Base-by-base conservation (phyloP, 768 basidiomycete genomes). In the Podaxis sp. region DNA sequence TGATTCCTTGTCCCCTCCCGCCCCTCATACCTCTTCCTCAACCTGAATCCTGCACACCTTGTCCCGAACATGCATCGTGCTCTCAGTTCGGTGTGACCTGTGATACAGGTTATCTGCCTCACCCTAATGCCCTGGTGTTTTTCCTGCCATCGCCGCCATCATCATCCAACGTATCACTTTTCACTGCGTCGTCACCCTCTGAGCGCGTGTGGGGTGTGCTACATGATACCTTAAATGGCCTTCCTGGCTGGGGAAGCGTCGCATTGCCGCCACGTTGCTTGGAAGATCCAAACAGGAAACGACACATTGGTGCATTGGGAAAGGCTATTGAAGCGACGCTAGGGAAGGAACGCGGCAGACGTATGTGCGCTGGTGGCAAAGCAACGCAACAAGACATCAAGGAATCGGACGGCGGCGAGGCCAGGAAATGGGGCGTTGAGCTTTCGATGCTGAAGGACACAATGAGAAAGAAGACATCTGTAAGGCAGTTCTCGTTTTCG, bases 231-330 rank as follows among this genome's bases (percentile, higher is more conserved):
- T 74, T 85, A 51, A 82, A 94, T 74, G 93, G 93, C 33, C 71
- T 93, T 54, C 93, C 92, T 22, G 84, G 86, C 36, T 74, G 92
- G 24, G 90, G 92, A n/a, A 84, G 89, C 64, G 81, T 94, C 44
- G 90, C 87, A 22, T 79, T 95, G 57, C 86, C 92, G 26, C 89
- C 90, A 44, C 80, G 84, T 52, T 95, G 93, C 70, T 76, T 87
- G 54, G 88, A 89, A 76, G 92, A 95, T 75, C 90, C 90, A 59
- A 84, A 78, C 70, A 79, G 92, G 70, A 92, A 87, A 75, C 76
- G 80, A 59, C 81, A 88, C 67, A 90, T 95, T 52, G 91, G 91
- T 39, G 82, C 77, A 22, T 76, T 95, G 59, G 93, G 90, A 1
- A 90, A 87, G 68, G 84, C 83, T 9, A 83, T 94, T 56, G 90